Evolutionary conservation across 441 rosid genomes (phyloP).

Genomic region (Erodium trifolium): DNA sequence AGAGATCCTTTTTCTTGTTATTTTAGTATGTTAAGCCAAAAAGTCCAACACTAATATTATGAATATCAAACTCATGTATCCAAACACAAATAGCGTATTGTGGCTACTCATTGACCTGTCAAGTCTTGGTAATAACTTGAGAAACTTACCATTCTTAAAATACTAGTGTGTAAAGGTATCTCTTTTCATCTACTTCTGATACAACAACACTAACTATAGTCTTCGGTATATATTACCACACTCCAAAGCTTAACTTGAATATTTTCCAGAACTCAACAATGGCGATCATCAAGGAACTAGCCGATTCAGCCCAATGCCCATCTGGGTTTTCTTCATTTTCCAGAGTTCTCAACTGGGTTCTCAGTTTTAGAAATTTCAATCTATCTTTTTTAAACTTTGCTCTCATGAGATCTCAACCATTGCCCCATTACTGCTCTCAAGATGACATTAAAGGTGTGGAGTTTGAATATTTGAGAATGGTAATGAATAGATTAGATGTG

Average conservation of each 20-base stretch:
- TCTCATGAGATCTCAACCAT: not conserved
- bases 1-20: no score
- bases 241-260: not conserved
- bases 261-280: not conserved
- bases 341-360: not conserved
- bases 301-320: constrained; percentile 7
- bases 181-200: not conserved
- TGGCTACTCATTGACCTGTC: not conserved
- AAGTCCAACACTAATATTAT: no score
- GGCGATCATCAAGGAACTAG: not conserved
- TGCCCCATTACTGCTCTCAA: not conserved
- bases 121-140: not conserved
- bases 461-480: not conserved
- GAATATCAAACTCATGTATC: no score
- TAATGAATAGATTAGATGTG: not conserved
- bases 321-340: constrained; percentile 2
- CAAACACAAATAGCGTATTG: not conserved
- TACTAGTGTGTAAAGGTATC: not conserved
- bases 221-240: not conserved
- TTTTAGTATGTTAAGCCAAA: no score
- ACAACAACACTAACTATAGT: not conserved
- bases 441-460: not conserved
- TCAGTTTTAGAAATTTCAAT: not conserved
- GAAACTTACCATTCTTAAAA: not conserved
- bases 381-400: not conserved